Evolutionary conservation across 169 alveolate genomes (phyloP), one percentile per base, ranked within the genome.

Genomic region (Plasmodium cynomolgi): DNA sequence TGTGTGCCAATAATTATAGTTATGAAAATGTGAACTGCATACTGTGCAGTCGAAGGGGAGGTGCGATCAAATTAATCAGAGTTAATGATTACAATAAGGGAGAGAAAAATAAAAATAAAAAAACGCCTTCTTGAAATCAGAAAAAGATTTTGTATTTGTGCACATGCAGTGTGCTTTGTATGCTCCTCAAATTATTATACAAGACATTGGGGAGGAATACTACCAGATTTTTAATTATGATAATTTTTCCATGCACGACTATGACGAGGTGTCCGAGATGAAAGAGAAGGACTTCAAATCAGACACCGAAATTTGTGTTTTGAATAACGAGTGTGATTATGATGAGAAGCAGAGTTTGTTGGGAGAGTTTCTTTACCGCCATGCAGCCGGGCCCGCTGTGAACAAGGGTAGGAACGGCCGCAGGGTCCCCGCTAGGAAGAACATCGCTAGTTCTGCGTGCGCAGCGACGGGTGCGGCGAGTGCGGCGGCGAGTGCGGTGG

Each of bases 121-220:
- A 81, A 79, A 50, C 17, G 74, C 34, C 44, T 90, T 71, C 23
- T 8, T 90, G 17, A 90, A 90, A 90, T 20, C 68, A 7, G 94
- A 90, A 81, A 90, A 81, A 17, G 91, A 90, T 68, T 90, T 29
- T 39, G 75, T 90, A 3, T 90, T 90, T 81, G 91, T 74, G 2
- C 94, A 90, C 50, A 90, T 81, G 91, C 94, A 90, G 41, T 90
- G 94, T 90, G 94, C 91, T 4, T 68, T 90, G 37, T 90, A 34
- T 71, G 31, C 94, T 20, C 94, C 94, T 23, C 94, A 90, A 29
- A 62, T 90, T 44, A 13, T 81, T 62, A 90, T 90, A 37, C 91
- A 90, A 1, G 91, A 90, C 37, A 90, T 90, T 20, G 47, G 39
- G 31, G 94, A 90, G 31, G 94, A 90, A 20, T 90, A 90, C 58